Evolutionary conservation across 225 moss, liverwort and hornwort genomes (phyloP), one percentile per base, ranked within the genome.

Genomic region (Anthoceros angustus): DNA sequence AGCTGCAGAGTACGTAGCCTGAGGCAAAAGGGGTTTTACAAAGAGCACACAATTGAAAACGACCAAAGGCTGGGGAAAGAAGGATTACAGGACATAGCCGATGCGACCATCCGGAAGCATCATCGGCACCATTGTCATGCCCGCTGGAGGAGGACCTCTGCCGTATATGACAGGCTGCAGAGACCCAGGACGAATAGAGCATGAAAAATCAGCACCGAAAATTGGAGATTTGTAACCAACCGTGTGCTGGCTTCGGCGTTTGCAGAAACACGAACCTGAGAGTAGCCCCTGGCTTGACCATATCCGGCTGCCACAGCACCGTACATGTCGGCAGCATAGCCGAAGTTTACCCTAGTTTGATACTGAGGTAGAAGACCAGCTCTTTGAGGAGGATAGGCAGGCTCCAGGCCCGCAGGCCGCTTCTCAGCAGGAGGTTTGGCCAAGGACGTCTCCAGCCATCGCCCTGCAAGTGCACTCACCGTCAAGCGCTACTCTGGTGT

Each of bases 71-170:
- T 70, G 23, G 62, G 8, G n/a, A 5, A 63, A 38, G 9, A 43
- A 8, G 40, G 83, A 88, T 89, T 84, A 98, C 98, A 98, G 76
- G 66, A 98, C 98, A 75, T 98, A 98, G 67, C 98, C 98, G 60
- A 98, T 85, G 63, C 98, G 91, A 39, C 98, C 98, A 76, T 98
- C 98, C 49, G 98, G 98, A 60, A 98, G 81, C 72, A 98, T 78
- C 98, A 98, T 98, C 62, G 98, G 98, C 69, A 98, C 92, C 98
- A 98, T 98, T n/a, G 98, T 90, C 98, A 98, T 98, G 55, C 98
- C 98, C 66, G 98, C 92, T 32, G 98, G 92, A 32, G 98, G 82
- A 41, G 89, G 89, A 42, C 98, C 98, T 66, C 98, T 80, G 71
- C 98, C 98, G 25, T 98, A 98, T 16, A 98, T 98, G 39, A 98